phyloP scores from a whole-genome alignment of 225 moss, liverwort and hornwort genomes.

The Marchantia polymorpha region DNA sequence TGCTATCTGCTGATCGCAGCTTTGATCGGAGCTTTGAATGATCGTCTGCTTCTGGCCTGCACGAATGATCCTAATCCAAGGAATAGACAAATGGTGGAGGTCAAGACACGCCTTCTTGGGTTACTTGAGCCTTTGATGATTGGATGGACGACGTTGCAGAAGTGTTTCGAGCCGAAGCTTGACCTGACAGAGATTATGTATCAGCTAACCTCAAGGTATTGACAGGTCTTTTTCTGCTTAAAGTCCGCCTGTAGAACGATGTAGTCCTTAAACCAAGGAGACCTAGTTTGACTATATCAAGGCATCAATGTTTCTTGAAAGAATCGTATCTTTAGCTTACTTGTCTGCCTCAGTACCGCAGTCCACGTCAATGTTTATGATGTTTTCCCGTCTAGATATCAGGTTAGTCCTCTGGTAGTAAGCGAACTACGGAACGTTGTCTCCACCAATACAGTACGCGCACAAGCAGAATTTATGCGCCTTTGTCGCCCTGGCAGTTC shows the following conservation, averaged over 20 bases:
- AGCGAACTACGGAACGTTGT: not conserved
- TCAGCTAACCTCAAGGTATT: conserved; percentile 95
- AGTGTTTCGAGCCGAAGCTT: conserved; percentile 91
- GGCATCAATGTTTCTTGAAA: no score
- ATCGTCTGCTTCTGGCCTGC: conserved; percentile 94
- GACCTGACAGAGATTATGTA: conserved; percentile 95
- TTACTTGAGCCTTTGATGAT: conserved; percentile 90
- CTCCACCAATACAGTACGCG: not conserved
- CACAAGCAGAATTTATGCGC: not conserved
- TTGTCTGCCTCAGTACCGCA: not conserved
- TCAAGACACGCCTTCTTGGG: conserved; percentile 92
- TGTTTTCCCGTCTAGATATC: not conserved
- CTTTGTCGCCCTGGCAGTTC: not conserved
- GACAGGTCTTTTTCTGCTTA: not conserved
- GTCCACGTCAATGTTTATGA: not conserved
- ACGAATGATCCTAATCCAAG: conserved; percentile 93
- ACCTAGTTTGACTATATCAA: not conserved
- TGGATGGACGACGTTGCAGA: conserved; percentile 98
- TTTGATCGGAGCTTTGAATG: conserved; percentile 93
- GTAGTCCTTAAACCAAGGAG: not conserved
- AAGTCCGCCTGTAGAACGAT: no score
- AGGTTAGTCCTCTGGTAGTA: not conserved
- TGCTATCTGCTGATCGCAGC: conserved; percentile 45
- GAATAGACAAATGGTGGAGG: conserved; percentile 94
- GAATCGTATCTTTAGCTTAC: not conserved